Conservation (phyloP, 768 basidiomycete species). For the Imleria badia region DNA sequence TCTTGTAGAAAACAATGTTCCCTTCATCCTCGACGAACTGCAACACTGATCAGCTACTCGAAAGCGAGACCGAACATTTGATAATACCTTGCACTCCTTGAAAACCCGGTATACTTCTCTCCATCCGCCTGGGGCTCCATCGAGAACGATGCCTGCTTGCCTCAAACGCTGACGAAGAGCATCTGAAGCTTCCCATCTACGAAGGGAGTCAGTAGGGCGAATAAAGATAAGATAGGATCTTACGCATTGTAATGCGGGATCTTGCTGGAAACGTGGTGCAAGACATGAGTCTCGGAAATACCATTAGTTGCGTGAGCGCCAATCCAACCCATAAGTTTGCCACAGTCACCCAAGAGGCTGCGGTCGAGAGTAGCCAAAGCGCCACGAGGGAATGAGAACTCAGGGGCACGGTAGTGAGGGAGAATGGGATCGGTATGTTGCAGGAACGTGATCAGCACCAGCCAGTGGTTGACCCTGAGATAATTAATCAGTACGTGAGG, state of each 20-base stretch:
- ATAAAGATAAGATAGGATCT: conserved; percentile 14
- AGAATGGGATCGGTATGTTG: conserved; percentile 97
- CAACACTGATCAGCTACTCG: neutral
- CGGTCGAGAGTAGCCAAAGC: conserved; percentile 92
- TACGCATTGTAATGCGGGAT: conserved; percentile 93
- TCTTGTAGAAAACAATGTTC: conserved; percentile 89
- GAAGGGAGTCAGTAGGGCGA: neutral
- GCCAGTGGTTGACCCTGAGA: conserved; percentile 85
- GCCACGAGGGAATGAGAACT: conserved; percentile 93
- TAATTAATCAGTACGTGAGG: neutral
- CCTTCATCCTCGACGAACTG: conserved; percentile 95
- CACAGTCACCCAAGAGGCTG: conserved; percentile 72
- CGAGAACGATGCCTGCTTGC: conserved; percentile 55
- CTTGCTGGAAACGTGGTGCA: conserved; percentile 91
- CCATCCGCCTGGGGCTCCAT: conserved; percentile 80
- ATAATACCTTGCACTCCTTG: conserved; percentile 68
- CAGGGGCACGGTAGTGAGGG: conserved; percentile 86
- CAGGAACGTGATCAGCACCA: conserved; percentile 94
- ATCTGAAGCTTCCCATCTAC: conserved; percentile 85
- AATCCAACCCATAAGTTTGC: conserved; percentile 79
- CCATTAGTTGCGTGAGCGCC: conserved; percentile 86
- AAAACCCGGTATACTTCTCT: conserved; percentile 75
- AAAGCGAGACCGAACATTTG: neutral
- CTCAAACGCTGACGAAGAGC: conserved; percentile 77
- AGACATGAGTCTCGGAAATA: conserved; percentile 91